Evolutionary conservation across 495 filamentous ascomycete species (phyloP).

Genomic region (Poronia punctata): DNA sequence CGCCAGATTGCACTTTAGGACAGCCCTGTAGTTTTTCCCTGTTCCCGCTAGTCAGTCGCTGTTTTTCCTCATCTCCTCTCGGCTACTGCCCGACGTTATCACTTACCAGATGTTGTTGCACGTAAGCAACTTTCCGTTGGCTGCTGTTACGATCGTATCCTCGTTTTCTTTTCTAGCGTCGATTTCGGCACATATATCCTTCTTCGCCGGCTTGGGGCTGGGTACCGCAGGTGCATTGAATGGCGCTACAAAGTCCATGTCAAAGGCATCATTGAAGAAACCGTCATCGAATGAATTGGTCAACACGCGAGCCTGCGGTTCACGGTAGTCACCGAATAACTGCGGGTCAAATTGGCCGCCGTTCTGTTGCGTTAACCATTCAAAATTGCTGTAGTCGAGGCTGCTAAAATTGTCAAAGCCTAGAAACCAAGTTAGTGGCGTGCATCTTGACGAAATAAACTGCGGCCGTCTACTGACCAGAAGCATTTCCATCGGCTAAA

Average conservation of each 20-base stretch:
- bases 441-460: constrained; percentile 1
- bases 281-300: constrained; percentile 57
- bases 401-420: constrained; percentile 29
- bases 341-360: constrained; percentile 85
- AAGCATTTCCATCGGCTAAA: constrained; percentile 19
- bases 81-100: constrained; percentile 1
- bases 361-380: constrained; percentile 79
- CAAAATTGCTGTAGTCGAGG: constrained; percentile 46
- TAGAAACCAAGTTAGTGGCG: constrained; percentile 13
- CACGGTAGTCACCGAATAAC: constrained; percentile 88
- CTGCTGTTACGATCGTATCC: constrained; percentile 50
- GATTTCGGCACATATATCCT: constrained; percentile 65
- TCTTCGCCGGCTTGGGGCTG: constrained; percentile 45
- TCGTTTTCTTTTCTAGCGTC: constrained; percentile 65
- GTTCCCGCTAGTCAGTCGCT: constrained; percentile 4
- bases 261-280: constrained; percentile 87
- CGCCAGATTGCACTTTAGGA: constrained; percentile 76
- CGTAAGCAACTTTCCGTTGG: constrained; percentile 56
- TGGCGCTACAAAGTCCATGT: constrained; percentile 67
- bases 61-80: constrained; percentile 16
- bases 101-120: constrained; percentile 92
- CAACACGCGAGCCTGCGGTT: constrained; percentile 71
- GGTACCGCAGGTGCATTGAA: constrained; percentile 56
- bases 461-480: constrained; percentile 22
- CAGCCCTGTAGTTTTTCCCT: constrained; percentile 91